Evolutionary conservation across 2,329 filamentous ascomycete species (phyloP).

Genomic region (Penicillium hesseltinei): DNA sequence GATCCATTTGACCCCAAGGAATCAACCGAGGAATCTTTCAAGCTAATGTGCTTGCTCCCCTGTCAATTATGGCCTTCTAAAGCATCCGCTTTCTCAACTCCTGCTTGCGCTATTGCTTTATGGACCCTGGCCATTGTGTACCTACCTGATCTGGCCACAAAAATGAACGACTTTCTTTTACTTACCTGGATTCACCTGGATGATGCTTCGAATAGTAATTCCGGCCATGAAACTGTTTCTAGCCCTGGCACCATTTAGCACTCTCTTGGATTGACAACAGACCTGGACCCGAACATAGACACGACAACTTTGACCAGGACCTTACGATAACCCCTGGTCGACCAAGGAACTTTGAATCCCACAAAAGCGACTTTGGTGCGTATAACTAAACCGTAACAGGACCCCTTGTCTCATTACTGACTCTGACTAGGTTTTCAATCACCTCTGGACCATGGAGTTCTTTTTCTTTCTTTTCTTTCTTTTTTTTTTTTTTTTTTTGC

Average conservation of each 20-base stretch:
- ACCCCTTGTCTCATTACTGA: slow-evolving; percentile 7
- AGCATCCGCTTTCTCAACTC: slow-evolving; percentile 14
- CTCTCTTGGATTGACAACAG: slow-evolving; percentile 5
- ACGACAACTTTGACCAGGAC: slow-evolving; percentile 11
- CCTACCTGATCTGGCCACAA: slow-evolving; percentile 2
- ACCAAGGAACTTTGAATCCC: slow-evolving; percentile 7
- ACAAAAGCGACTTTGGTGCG: slow-evolving; percentile 15
- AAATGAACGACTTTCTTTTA: slow-evolving; percentile 4
- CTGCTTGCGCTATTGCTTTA: slow-evolving; percentile 16
- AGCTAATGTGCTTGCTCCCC: slow-evolving; percentile 22
- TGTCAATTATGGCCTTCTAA: slow-evolving; percentile 11
- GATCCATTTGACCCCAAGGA: slow-evolving; percentile 10
- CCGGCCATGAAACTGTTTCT: slow-evolving; percentile 1
- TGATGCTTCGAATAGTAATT: slow-evolving; percentile 8
- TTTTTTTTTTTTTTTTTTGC: slow-evolving; percentile 10
- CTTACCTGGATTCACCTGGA: slow-evolving; percentile 13
- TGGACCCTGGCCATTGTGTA: slow-evolving; percentile 12
- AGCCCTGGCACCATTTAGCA: not conserved
- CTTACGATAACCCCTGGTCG: not conserved
- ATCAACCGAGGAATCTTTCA: slow-evolving; percentile 11
- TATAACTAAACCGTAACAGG: not conserved
- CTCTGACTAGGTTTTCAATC: slow-evolving; percentile 6
- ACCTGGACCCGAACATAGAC: slow-evolving; percentile 7
- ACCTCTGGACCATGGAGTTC: slow-evolving; percentile 21
- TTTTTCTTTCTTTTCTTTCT: not conserved